Base-by-base conservation (phyloP, 768 basidiomycete species). In the Pleurotus tuoliensis region DNA sequence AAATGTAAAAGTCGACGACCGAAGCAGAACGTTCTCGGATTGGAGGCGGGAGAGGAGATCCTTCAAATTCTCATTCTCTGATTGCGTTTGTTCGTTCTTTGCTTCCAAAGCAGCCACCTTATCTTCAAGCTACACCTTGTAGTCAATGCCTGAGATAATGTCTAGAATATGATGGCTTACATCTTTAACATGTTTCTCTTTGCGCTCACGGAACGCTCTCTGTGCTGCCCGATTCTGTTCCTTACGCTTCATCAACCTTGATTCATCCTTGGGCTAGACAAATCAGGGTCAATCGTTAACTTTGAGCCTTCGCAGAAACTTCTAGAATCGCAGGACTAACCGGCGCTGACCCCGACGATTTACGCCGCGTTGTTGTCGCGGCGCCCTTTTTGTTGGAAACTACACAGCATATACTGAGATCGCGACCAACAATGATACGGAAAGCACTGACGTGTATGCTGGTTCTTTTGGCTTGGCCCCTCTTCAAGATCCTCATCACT, bases 201-300 rank as follows among this genome's bases (percentile, higher is more conserved):
- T 95, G 59, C 96, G 82, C 71, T 98, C 97, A 55, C 96, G 79
- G 77, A 99, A 99, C 1, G 96, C 96, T 53, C 96, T 86, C 71
- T 99, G 97, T 5, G 96, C 96, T 3, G 94, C 94, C 55, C 96
- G 81, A 64, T 99, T 99, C 73, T 98, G 96, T 64, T 98, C 92
- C 74, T 98, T 98, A 60, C 96, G 86, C 67, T 96, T 95, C 61
- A 90, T 59, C 4, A 93, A 71, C 20, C 90, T 82, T 4, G 78
- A 71, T 64, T 92, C 91, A 61, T 94, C 92, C 72, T 90, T 77
- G 34, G 66, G 63, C 72, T 74, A 47, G 45, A 34, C 30, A 34
- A 16, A 44, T 56, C 56, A 61, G 62, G 47, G 61, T 58, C 58
- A 64, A 45, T 25, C 18, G 44, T 47, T 43, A 34, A 24, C 20